Conservation (phyloP, 1,284 basidiomycete species). For the Stygiomarasmius scandens region DNA sequence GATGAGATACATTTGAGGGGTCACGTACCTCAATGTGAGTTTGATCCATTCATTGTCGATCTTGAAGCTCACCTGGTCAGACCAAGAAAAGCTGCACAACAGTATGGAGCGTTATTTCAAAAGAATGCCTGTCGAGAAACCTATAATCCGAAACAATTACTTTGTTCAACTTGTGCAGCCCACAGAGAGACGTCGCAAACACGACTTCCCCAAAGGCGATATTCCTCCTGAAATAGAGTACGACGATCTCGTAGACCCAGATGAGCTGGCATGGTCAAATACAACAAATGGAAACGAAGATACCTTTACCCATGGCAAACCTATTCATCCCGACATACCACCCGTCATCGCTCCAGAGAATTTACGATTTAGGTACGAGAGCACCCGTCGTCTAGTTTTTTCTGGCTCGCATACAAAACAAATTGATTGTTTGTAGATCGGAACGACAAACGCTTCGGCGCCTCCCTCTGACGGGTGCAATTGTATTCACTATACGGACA, state of each 20-base stretch:
- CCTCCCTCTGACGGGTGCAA: constrained; percentile 64
- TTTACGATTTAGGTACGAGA: constrained; percentile 63
- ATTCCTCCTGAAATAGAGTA: constrained; percentile 16
- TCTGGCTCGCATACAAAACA: too few relatives aligned
- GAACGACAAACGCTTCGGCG: constrained; percentile 78
- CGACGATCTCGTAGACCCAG: constrained; percentile 50
- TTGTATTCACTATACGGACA: constrained; percentile 79
- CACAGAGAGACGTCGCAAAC: constrained; percentile 11
- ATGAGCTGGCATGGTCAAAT: constrained; percentile 70
- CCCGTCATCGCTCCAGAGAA: constrained; percentile 42
- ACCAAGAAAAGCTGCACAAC: constrained; percentile 63
- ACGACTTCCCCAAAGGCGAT: constrained; percentile 10
- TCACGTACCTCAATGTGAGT: constrained; percentile 71
- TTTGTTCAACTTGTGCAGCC: constrained; percentile 58
- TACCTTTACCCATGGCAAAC: constrained; percentile 40
- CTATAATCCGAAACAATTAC: constrained; percentile 76
- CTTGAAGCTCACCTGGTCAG: constrained; percentile 43
- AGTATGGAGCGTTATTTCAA: constrained; percentile 75
- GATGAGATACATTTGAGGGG: constrained; percentile 75
- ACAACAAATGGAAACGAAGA: constrained; percentile 71
- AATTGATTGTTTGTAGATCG: too few relatives aligned
- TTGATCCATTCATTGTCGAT: background rate
- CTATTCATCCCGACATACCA: constrained; percentile 24
- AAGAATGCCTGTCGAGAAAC: constrained; percentile 65
- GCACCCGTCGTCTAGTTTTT: too few relatives aligned